phyloP scores from a whole-genome alignment of 2,329 filamentous ascomycete species.

The Aureobasidium sp. region DNA sequence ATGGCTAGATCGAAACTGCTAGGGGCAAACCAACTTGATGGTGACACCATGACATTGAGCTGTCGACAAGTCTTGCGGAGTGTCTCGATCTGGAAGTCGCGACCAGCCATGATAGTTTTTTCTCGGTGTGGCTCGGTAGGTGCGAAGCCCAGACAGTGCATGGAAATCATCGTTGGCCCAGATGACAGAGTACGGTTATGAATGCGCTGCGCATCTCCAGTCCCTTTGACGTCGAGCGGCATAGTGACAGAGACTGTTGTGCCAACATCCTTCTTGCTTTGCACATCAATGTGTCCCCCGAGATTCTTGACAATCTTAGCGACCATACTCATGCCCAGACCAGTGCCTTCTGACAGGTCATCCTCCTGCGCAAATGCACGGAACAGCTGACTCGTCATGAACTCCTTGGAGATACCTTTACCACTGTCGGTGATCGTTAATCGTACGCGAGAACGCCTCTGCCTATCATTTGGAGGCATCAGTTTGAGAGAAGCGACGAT shows the following conservation, averaged over 20 bases:
- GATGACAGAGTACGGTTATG: background rate
- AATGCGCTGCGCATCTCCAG: background rate
- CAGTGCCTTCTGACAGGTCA: conserved; percentile 26
- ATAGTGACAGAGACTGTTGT: conserved; percentile 44
- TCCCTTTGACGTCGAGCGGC: conserved; percentile 27
- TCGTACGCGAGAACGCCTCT: conserved; percentile 1
- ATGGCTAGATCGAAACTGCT: background rate
- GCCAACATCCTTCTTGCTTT: conserved; percentile 40
- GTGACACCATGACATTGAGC: background rate
- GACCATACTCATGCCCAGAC: conserved; percentile 30
- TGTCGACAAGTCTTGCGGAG: conserved; percentile 6
- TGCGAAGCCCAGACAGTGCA: conserved; percentile 11
- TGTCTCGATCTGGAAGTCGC: background rate
- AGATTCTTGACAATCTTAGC: conserved; percentile 25
- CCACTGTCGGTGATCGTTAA: conserved; percentile 54
- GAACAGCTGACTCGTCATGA: conserved; percentile 29
- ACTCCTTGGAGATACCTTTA: conserved; percentile 57
- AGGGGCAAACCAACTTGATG: background rate
- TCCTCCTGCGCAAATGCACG: conserved; percentile 30
- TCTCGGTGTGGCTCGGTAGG: conserved; percentile 4
- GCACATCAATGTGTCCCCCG: conserved; percentile 22
- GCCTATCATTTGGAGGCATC: background rate
- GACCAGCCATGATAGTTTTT: background rate
- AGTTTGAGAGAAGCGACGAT: conserved; percentile 22
- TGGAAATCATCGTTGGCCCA: conserved; percentile 8